A percentile compares a stretch with the other conserved stretches of the same genome.
Evolutionary conservation across 2,329 filamentous ascomycete species (phyloP).

Genomic region (Penicillium sclerotigenum): DNA sequence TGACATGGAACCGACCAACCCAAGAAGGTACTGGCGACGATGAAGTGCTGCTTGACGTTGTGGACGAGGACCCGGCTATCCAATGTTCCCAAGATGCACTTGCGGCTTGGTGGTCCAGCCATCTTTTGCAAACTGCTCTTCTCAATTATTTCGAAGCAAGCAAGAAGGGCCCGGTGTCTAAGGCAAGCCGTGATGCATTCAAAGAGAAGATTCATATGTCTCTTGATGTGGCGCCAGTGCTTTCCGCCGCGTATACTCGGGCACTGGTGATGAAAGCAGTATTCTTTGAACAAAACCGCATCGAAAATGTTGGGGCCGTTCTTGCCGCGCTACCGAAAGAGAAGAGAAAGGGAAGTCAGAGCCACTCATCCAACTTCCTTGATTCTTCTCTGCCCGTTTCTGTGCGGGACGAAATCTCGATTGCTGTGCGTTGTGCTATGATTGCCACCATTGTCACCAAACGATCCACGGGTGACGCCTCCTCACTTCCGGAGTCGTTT

Average conservation of each 20-base stretch:
- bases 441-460: slow-evolving; percentile 52
- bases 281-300: slow-evolving; percentile 53
- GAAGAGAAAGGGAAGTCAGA: slow-evolving; percentile 29
- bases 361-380: slow-evolving; percentile 45
- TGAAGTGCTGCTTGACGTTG: slow-evolving; percentile 73
- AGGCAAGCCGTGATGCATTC: slow-evolving; percentile 42
- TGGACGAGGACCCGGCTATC: slow-evolving; percentile 81
- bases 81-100: slow-evolving; percentile 85
- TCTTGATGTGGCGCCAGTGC: slow-evolving; percentile 69
- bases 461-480: slow-evolving; percentile 31
- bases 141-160: slow-evolving; percentile 58
- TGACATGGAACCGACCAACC: slow-evolving; percentile 81
- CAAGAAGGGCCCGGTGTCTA: slow-evolving; percentile 47
- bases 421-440: slow-evolving; percentile 59
- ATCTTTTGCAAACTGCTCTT: slow-evolving; percentile 67
- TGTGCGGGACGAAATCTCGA: slow-evolving; percentile 52
- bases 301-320: slow-evolving; percentile 51
- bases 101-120: slow-evolving; percentile 84
- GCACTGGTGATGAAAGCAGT: slow-evolving; percentile 59
- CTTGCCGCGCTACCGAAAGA: slow-evolving; percentile 52
- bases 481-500: slow-evolving; percentile 35
- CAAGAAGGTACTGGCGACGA: slow-evolving; percentile 61
- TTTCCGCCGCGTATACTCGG: slow-evolving; percentile 65
- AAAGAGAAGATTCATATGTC: slow-evolving; percentile 63
- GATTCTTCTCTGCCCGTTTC: slow-evolving; percentile 54